Conservation (phyloP, 2,329 filamentous ascomycete species). For the Colletotrichum neosansevieriae region DNA sequence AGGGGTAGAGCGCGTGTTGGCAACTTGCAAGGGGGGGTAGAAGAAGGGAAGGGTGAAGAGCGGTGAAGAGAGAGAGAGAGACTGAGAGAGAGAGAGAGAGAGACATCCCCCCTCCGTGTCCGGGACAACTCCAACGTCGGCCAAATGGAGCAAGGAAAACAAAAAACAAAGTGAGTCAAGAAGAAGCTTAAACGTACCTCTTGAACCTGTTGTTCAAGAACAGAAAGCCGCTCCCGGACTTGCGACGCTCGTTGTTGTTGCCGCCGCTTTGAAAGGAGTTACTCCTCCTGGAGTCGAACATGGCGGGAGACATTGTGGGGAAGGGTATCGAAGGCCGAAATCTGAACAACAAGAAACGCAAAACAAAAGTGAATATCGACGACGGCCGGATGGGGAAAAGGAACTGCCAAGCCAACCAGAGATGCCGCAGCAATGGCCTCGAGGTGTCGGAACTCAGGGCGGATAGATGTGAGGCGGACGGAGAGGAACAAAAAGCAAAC, state of each 20-base stretch:
- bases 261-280: slow-evolving; percentile 2
- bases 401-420: slow-evolving; percentile 16
- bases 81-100: too few relatives aligned
- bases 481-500: slow-evolving; percentile 7
- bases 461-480: slow-evolving; percentile 17
- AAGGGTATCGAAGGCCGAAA: slow-evolving; percentile 37
- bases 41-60: slow-evolving; percentile 21
- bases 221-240: slow-evolving; percentile 37
- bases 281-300: slow-evolving; percentile 33
- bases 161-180: neutral
- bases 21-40: slow-evolving; percentile 6
- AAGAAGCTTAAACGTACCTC: slow-evolving; percentile 18
- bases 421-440: slow-evolving; percentile 16
- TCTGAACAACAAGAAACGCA: slow-evolving; percentile 14
- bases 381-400: slow-evolving; percentile 22
- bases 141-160: neutral
- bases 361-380: slow-evolving; percentile 18
- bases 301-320: slow-evolving; percentile 34
- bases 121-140: slow-evolving; percentile 19
- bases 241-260: slow-evolving; percentile 30
- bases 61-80: slow-evolving; percentile 26
- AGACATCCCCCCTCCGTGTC: neutral
- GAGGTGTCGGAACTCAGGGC: slow-evolving; percentile 19
- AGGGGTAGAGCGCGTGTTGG: slow-evolving; percentile 20
- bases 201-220: slow-evolving; percentile 40